Conservation (phyloP, 2,329 filamentous ascomycete genomes). For the Boeremia lycopersici region DNA sequence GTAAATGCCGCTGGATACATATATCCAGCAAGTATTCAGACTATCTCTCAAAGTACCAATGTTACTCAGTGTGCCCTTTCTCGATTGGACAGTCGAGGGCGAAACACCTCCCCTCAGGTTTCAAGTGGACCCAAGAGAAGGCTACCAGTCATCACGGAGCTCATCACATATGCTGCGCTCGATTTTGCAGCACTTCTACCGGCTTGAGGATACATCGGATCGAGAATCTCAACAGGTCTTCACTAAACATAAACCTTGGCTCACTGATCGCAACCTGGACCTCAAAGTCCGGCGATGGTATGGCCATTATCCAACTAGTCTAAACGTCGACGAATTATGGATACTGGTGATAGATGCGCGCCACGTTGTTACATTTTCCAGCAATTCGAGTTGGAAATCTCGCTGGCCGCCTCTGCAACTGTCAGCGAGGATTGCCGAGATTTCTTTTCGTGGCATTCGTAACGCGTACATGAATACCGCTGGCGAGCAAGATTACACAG, state of each 20-base stretch:
- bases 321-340: conserved; percentile 54
- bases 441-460: conserved; percentile 51
- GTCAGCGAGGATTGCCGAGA: conserved; percentile 47
- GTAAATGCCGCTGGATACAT: conserved; percentile 52
- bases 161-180: conserved; percentile 50
- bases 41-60: conserved; percentile 46
- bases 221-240: conserved; percentile 51
- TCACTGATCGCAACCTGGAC: conserved; percentile 49
- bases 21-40: conserved; percentile 51
- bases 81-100: conserved; percentile 51
- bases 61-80: conserved; percentile 50
- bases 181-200: conserved; percentile 52
- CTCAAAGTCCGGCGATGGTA: conserved; percentile 52
- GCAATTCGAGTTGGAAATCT: conserved; percentile 53
- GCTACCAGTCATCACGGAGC: conserved; percentile 47
- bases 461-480: conserved; percentile 45
- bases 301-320: conserved; percentile 49
- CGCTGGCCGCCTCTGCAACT: conserved; percentile 52
- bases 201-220: conserved; percentile 51
- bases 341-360: conserved; percentile 49
- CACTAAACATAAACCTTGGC: conserved; percentile 52
- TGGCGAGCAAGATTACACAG: conserved; percentile 46
- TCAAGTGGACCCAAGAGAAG: conserved; percentile 51
- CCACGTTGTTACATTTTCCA: conserved; percentile 52
- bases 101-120: conserved; percentile 48